Evolutionary conservation across 306 rosid species (phyloP), one percentile per base, ranked within the genome.

Genomic region (Glycyrrhiza uralensis): DNA sequence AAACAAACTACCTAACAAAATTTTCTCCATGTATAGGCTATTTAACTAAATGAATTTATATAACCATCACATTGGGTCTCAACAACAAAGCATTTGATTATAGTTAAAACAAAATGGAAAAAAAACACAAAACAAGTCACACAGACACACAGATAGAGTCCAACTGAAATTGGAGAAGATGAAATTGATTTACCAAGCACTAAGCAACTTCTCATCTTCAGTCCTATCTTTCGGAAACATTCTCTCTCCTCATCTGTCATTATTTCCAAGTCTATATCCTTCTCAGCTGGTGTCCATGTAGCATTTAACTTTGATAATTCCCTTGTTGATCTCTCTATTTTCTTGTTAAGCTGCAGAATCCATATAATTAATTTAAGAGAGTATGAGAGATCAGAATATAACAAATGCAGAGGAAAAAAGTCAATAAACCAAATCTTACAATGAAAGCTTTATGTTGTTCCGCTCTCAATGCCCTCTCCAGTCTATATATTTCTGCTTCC

Each of bases 161-260:
- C 33, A 38, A 54, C 56, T 2, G 1, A 72, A 78, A 26, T 57
- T 38, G 17, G 49, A 66, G 45, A 47, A 33, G 67, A n/a, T 19
- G 65, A 17, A 39, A 32, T 67, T 51, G 42, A 56, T 39, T 73
- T 88, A 92, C 98, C 96, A 5, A 92, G 95, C 66, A 81, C 69
- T 67, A 90, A 77, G 84, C 41, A 69, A 75, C 87, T 54, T 14
- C 63, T 79, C 89, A 90, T 86, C 88, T 84, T 82, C 86, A 83
- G 49, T 52, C 96, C 96, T 49, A 90, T 85, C 74, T 75, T 88
- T 67, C 80, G 81, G 14, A 86, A 84, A 71, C 95, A 88, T 74
- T 79, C 81, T 75, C 88, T 86, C 86, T 92, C 98, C 81, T 92
- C 96, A 11, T 83, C 80, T 4, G 96, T 88, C 68, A 90, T 85